These are phyloP conservation scores for Penicillium paneum DNA, from an alignment of 2,329 filamentous ascomycete species.

Conservation along the genomic window DNA sequence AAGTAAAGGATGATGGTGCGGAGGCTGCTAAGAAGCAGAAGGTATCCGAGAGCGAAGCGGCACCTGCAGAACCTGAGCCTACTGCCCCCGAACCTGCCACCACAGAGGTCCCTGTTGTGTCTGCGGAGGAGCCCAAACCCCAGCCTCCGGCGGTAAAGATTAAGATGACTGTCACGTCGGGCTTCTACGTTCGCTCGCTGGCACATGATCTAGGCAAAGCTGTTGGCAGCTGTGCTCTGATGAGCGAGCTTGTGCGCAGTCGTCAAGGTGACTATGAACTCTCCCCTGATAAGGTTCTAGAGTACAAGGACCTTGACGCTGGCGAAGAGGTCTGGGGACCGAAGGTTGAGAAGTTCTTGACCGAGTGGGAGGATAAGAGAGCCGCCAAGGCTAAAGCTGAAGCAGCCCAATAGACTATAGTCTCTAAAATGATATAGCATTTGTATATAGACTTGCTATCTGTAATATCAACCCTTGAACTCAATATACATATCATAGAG, in stretches of 20 bases:
- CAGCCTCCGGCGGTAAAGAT: slow-evolving; percentile 71
- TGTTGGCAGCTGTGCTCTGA: slow-evolving; percentile 75
- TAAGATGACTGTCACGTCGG: slow-evolving; percentile 87
- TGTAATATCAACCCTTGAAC: neutral
- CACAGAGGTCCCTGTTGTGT: slow-evolving; percentile 10
- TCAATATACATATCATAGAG: neutral
- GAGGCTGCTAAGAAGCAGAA: slow-evolving; percentile 33
- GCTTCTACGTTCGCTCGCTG: slow-evolving; percentile 93
- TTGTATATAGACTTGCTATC: slow-evolving; percentile 3
- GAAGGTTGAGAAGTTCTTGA: slow-evolving; percentile 61
- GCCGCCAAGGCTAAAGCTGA: slow-evolving; percentile 13
- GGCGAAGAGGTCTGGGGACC: slow-evolving; percentile 82
- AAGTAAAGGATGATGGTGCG: slow-evolving; percentile 17
- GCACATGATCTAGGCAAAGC: slow-evolving; percentile 87
- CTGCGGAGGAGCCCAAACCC: slow-evolving; percentile 17
- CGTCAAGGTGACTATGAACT: slow-evolving; percentile 79
- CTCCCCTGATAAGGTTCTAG: slow-evolving; percentile 66
- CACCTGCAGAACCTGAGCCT: slow-evolving; percentile 10
- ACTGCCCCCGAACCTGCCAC: slow-evolving; percentile 14
- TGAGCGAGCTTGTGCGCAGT: slow-evolving; percentile 78
- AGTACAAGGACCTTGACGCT: slow-evolving; percentile 71
- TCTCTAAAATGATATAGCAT: neutral
- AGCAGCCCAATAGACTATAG: slow-evolving; percentile 1
- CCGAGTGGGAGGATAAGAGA: slow-evolving; percentile 49
- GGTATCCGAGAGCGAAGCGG: slow-evolving; percentile 28